These are phyloP conservation scores for Silene uniflora DNA, from an alignment of 148 eudicot species.

Conservation along the genomic window DNA sequence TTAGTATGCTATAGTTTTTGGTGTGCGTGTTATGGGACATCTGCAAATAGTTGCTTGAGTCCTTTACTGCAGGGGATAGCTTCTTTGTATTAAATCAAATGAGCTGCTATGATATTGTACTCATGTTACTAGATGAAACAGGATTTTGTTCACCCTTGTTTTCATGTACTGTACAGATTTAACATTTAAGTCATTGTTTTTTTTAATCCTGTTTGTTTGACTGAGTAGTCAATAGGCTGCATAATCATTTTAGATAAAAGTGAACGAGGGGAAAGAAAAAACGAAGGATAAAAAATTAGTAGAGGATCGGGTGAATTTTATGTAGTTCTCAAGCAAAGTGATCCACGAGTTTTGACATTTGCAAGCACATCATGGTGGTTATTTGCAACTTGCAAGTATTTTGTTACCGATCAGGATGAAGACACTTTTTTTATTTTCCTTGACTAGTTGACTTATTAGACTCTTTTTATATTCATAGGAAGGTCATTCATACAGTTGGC, in stretches of 20 bases:
- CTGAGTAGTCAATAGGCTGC: not conserved
- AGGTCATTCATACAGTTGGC: constrained; percentile 97
- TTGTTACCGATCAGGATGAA: too few species aligned
- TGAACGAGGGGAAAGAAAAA: not conserved
- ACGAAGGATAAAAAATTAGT: too few species aligned
- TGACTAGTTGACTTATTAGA: not conserved
- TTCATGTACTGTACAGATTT: constrained; percentile 4
- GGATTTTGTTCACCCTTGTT: not conserved
- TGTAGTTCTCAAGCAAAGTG: too few species aligned
- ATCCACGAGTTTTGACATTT: not conserved
- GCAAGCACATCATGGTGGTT: not conserved
- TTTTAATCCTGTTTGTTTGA: not conserved
- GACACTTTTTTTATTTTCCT: too few species aligned
- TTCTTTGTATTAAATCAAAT: too few species aligned
- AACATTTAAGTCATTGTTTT: not conserved
- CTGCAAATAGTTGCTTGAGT: too few species aligned
- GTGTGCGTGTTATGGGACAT: too few species aligned
- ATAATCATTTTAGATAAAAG: not conserved
- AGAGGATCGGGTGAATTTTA: not conserved
- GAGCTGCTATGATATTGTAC: too few species aligned
- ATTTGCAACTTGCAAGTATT: too few species aligned
- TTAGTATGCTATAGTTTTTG: too few species aligned
- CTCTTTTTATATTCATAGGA: constrained; percentile 47
- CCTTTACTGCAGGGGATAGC: too few species aligned
- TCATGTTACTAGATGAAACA: not conserved